A percentile compares a stretch with the other conserved stretches of the same genome.
Conservation (phyloP, 352 stramenopile species). For the Phytophthora lateralis region DNA sequence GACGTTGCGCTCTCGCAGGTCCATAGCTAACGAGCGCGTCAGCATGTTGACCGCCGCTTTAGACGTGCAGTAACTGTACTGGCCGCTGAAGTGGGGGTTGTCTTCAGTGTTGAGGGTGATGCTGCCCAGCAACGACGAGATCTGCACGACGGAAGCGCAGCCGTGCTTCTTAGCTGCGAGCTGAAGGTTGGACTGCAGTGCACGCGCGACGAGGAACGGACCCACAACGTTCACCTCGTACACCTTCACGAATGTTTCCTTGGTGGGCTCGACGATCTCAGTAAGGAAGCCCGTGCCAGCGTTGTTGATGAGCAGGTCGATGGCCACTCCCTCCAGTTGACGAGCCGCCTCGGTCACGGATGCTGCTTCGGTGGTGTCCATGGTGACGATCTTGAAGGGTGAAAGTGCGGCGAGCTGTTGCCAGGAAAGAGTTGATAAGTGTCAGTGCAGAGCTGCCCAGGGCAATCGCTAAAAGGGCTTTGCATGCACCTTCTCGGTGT, state of each 20-base stretch:
- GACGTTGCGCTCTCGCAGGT: conserved; percentile 45
- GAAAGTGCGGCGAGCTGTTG: conserved; percentile 27
- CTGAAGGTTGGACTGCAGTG: conserved; percentile 47
- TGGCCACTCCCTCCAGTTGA: conserved; percentile 40
- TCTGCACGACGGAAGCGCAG: conserved; percentile 40
- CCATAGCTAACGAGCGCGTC: conserved; percentile 39
- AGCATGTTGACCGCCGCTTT: conserved; percentile 74
- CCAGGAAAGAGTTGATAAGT: not conserved
- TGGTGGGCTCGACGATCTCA: conserved; percentile 37
- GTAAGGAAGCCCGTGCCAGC: conserved; percentile 41
- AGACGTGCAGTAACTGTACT: conserved; percentile 65
- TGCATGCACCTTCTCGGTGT: conserved; percentile 32
- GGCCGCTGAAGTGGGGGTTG: conserved; percentile 19
- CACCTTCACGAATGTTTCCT: conserved; percentile 43
- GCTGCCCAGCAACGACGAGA: conserved; percentile 54
- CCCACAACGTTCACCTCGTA: conserved; percentile 64
- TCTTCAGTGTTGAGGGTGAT: conserved; percentile 41
- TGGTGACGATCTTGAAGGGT: conserved; percentile 44
- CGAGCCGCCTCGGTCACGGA: conserved; percentile 42
- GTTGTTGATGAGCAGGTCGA: conserved; percentile 70
- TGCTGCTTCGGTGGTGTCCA: conserved; percentile 48
- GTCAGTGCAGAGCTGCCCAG: not conserved
- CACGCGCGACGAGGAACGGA: conserved; percentile 52
- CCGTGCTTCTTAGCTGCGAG: conserved; percentile 33
- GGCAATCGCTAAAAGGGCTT: not conserved